These are phyloP conservation scores for Passalora sequoiae DNA, from an alignment of 2,329 filamentous ascomycete genomes.

Conservation along the genomic window DNA sequence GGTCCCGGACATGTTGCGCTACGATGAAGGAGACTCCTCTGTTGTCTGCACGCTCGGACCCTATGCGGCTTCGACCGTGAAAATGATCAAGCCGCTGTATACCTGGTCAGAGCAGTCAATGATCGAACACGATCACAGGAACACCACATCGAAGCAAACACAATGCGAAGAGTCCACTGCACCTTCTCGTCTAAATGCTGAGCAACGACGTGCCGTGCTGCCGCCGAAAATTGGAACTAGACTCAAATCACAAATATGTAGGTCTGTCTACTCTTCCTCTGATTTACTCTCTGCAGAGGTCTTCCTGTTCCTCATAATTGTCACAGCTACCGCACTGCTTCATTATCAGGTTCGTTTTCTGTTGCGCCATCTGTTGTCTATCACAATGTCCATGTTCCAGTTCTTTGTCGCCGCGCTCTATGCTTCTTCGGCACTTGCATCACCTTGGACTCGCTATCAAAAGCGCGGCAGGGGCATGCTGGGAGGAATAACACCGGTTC, in stretches of 20 bases:
- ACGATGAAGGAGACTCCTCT: background rate
- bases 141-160: no score
- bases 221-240: background rate
- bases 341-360: background rate
- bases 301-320: background rate
- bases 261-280: background rate
- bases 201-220: background rate
- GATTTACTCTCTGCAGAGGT: no score
- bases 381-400: slow-evolving; percentile 8
- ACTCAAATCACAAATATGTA: background rate
- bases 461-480: slow-evolving; percentile 8
- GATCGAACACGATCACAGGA: no score
- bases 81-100: no score
- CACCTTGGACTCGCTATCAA: slow-evolving; percentile 2
- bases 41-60: no score
- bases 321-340: background rate
- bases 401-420: slow-evolving; percentile 12
- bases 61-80: no score
- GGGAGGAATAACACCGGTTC: slow-evolving; percentile 1
- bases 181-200: no score
- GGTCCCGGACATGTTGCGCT: background rate
- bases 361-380: slow-evolving; percentile 1
- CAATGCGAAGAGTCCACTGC: no score
- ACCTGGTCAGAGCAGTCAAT: no score
- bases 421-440: slow-evolving; percentile 7